A percentile compares a stretch with the other conserved stretches of the same genome.
Conservation (phyloP, 176 grass and related monocot genomes). For the Rhynchospora tenuis region DNA sequence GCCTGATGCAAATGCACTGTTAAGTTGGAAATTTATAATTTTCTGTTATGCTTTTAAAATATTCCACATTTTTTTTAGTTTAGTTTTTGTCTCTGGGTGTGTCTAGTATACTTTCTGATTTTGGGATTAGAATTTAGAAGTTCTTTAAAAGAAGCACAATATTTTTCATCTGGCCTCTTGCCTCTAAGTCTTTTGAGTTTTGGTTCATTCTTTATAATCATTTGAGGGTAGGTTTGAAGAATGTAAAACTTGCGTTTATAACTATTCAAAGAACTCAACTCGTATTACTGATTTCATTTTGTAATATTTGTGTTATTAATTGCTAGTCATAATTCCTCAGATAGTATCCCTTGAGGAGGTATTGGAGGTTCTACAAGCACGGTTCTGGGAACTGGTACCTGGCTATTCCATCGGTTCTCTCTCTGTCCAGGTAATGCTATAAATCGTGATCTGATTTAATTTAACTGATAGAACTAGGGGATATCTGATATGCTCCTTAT, state of each 20-base stretch:
- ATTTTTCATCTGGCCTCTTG: background rate
- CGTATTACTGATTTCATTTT: background rate
- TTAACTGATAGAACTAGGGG: background rate
- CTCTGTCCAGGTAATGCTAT: slow-evolving; percentile 42
- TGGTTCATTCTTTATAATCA: background rate
- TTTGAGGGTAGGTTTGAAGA: background rate
- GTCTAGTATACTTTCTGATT: background rate
- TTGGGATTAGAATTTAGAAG: background rate
- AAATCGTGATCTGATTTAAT: background rate
- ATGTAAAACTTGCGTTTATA: background rate
- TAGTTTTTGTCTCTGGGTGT: background rate
- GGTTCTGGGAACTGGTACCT: slow-evolving; percentile 94
- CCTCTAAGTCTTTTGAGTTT: slow-evolving; percentile 14
- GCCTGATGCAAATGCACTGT: background rate
- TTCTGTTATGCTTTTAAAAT: background rate
- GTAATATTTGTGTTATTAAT: background rate
- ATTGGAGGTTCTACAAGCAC: slow-evolving; percentile 48
- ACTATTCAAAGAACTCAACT: background rate
- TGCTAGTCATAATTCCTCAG: slow-evolving; percentile 30
- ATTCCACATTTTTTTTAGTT: background rate
- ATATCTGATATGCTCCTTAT: background rate
- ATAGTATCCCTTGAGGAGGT: slow-evolving; percentile 67
- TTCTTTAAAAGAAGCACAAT: background rate
- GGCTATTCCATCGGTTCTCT: slow-evolving; percentile 70
- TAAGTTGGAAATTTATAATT: background rate